Evolutionary conservation across 805 yeast genomes (phyloP).

Genomic region (Myxozyma mucilagina): DNA sequence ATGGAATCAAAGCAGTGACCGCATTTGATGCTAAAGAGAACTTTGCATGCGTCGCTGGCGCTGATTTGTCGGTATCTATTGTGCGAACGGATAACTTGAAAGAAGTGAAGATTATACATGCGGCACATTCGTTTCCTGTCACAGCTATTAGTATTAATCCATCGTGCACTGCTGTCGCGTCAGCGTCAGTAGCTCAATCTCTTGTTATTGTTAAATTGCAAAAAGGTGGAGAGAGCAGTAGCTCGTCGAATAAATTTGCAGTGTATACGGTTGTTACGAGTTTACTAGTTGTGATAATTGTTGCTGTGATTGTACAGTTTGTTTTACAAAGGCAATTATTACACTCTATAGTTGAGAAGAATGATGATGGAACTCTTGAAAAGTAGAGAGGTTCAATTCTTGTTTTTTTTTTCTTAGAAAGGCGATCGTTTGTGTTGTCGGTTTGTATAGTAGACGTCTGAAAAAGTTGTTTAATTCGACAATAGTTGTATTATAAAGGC

Average conservation of each 20-base stretch:
- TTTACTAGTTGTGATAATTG: slow-evolving; percentile 15
- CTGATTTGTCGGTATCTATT: slow-evolving; percentile 67
- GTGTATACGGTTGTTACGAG: slow-evolving; percentile 12
- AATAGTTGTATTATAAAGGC: no score
- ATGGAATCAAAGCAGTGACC: slow-evolving; percentile 43
- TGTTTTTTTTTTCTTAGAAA: no score
- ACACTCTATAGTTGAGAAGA: neutral
- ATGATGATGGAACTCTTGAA: neutral
- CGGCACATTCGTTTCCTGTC: slow-evolving; percentile 76
- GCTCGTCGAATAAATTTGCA: neutral
- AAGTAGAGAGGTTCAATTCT: neutral
- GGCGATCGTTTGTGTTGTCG: no score
- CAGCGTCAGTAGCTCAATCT: slow-evolving; percentile 75
- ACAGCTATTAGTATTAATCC: slow-evolving; percentile 72
- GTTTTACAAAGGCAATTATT: slow-evolving; percentile 17
- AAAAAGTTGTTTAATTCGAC: no score
- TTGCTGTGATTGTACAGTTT: slow-evolving; percentile 26
- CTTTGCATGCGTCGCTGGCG: slow-evolving; percentile 58
- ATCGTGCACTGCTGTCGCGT: slow-evolving; percentile 63
- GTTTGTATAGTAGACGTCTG: no score
- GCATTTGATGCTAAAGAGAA: slow-evolving; percentile 52
- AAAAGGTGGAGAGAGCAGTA: neutral
- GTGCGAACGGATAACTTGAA: slow-evolving; percentile 54
- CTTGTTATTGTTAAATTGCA: slow-evolving; percentile 63
- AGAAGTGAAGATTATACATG: slow-evolving; percentile 51